A percentile compares a stretch with the other conserved stretches of the same genome.
phyloP scores from a whole-genome alignment of 164 flowering plant species.

The Saururus chinensis region DNA sequence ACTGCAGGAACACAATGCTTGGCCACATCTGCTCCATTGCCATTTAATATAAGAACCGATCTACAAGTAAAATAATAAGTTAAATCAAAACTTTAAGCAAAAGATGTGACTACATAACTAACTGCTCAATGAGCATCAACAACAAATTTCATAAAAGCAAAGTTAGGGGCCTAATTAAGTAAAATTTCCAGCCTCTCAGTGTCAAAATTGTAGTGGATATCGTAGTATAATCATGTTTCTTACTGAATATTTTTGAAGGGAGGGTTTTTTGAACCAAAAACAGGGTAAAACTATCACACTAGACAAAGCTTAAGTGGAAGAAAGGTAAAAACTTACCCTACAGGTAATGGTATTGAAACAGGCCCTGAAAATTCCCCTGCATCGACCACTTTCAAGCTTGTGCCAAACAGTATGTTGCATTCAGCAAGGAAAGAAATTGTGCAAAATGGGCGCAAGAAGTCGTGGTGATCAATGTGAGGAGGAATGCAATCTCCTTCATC shows the following conservation, averaged over 20 bases:
- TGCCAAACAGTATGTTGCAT: conserved; percentile 42
- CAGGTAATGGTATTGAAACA: conserved; percentile 36
- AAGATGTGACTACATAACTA: neutral
- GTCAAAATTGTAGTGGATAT: no score
- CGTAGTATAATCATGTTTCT: no score
- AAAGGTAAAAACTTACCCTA: conserved; percentile 32
- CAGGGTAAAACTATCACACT: neutral
- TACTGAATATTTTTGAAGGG: neutral
- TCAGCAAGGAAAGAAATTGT: conserved; percentile 45
- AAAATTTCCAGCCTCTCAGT: no score
- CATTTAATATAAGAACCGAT: conserved; percentile 44
- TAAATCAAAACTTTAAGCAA: neutral
- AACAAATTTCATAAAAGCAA: no score
- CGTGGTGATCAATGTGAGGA: conserved; percentile 59
- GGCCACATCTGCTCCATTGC: conserved; percentile 50
- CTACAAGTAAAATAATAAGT: conserved; percentile 12
- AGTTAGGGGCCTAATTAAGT: no score
- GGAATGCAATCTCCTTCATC: conserved; percentile 61
- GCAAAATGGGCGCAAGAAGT: conserved; percentile 50
- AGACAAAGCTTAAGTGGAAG: neutral
- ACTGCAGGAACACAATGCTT: conserved; percentile 55
- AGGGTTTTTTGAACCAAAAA: no score
- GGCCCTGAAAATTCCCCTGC: conserved; percentile 52
- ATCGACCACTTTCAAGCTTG: conserved; percentile 21
- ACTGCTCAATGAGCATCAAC: neutral